Base-by-base conservation (phyloP, 2,329 filamentous ascomycete species). In the Diaporthe citriasiana region DNA sequence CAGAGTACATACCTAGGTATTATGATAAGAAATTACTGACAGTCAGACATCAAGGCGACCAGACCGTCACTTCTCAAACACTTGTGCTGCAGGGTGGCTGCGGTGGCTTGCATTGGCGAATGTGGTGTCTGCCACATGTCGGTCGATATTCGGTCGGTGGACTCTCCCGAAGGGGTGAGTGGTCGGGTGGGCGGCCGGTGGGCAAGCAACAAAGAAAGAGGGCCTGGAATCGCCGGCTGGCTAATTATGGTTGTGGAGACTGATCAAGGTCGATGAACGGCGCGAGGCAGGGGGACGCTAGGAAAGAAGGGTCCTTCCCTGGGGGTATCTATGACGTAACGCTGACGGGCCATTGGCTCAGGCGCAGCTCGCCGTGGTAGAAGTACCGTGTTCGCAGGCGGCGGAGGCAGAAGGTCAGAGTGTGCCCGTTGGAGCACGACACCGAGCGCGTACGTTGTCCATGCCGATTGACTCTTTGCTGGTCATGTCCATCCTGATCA, bases 171-270 rank as follows among this genome's bases (percentile, higher is more conserved):
- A n/a, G 25, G 45, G 45, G 7, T 12, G 60, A 47, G 35, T n/a
- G 57, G 27, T 55, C 53, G 30, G n/a, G 33, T 35, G 30, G 53
- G 33, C 25, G 17, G 25, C 25, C 25, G 50, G 40, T 42, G 47
- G 47, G n/a, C 22, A 38, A 59, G 56, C 33, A 15, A 59, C 27
- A n/a, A 3, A 25, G 27, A 50, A 2, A 33, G 9, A 66, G 63
- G 63, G 63, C 33, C 63, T 68, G 63, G 63, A 68, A 68, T 68
- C 63, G 63, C 63, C 63, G 63, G 47, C 63, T 68, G 63, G 63
- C 63, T 68, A 68, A 68, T 53, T 68, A 68, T 68, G 63, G 63
- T 68, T 68, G 63, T 47, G 63, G 63, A 53, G 63, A 40, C 33
- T 35, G 47, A 22, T 27, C 47, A 53, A 35, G 33, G 30, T 53